A percentile compares a stretch with the other conserved stretches of the same genome.
Evolutionary conservation across 441 rosid genomes (phyloP).

Genomic region (Populus tomentosa): DNA sequence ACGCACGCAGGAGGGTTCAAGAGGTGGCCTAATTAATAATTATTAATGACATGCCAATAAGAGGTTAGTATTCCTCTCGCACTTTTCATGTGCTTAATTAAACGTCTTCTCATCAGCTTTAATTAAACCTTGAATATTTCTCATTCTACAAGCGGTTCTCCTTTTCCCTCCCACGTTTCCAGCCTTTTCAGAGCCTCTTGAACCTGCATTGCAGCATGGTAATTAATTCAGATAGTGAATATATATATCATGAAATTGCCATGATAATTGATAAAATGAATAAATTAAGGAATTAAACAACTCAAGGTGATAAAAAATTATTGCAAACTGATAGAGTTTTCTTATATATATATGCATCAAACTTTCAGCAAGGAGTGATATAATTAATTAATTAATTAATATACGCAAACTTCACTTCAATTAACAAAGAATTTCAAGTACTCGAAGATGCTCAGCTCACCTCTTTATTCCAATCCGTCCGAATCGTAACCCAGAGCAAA

Average conservation of each 20-base stretch:
- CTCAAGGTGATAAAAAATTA: no score
- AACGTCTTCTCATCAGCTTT: no score
- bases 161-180: not conserved
- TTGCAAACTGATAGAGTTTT: no score
- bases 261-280: no score
- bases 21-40: not conserved
- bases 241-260: no score
- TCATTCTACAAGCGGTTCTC: not conserved
- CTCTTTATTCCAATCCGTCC: constrained; percentile 62
- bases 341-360: not conserved
- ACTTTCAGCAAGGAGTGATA: not conserved
- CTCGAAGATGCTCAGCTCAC: constrained; percentile 21
- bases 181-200: not conserved
- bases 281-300: no score
- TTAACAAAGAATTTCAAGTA: not conserved
- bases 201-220: not conserved
- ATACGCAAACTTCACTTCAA: no score
- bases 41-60: no score
- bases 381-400: not conserved
- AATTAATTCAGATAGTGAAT: not conserved
- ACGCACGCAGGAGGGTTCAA: not conserved
- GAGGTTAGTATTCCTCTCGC: no score
- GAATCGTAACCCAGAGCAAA: constrained; percentile 42
- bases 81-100: no score
- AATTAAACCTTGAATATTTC: not conserved